These are phyloP conservation scores for Pleurotus djamor DNA, from an alignment of 768 basidiomycete species.

Conservation along the genomic window DNA sequence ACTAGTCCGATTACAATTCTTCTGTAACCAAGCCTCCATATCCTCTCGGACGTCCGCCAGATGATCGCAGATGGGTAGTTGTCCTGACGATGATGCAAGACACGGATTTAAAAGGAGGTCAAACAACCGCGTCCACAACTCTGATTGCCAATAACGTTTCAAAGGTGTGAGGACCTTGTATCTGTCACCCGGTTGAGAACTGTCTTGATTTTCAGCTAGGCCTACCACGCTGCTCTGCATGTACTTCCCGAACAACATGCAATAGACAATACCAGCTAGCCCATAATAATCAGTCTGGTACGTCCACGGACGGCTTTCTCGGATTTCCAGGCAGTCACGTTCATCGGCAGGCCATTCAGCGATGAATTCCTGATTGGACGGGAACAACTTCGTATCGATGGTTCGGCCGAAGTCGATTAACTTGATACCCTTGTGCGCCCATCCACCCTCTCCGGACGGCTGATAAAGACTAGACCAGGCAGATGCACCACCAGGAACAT, in stretches of 20 bases:
- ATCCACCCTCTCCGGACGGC: conserved; percentile 77
- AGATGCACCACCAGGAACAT: conserved; percentile 66
- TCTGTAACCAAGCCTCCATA: conserved; percentile 87
- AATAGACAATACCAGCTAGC: conserved; percentile 91
- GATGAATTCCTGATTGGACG: conserved; percentile 73
- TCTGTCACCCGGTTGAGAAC: conserved; percentile 21
- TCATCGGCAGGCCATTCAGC: conserved; percentile 90
- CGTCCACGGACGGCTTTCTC: conserved; percentile 83
- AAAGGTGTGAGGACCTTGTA: conserved; percentile 76
- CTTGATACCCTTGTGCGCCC: conserved; percentile 85
- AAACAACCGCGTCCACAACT: conserved; percentile 83
- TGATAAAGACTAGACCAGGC: conserved; percentile 80
- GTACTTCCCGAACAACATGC: conserved; percentile 96
- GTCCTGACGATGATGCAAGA: conserved; percentile 48
- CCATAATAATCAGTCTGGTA: conserved; percentile 97
- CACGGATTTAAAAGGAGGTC: conserved; percentile 84
- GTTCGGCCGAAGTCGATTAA: conserved; percentile 98
- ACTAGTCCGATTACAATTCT: conserved; percentile 83
- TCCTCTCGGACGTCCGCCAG: conserved; percentile 63
- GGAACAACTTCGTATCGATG: conserved; percentile 84
- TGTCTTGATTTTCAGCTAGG: conserved; percentile 24
- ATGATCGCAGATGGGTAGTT: conserved; percentile 73
- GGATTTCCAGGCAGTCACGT: conserved; percentile 90
- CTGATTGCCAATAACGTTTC: conserved; percentile 94
- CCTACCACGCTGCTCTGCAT: conserved; percentile 70